Evolutionary conservation across 768 basidiomycete genomes (phyloP).

Genomic region (Tricholoma flavovirens): DNA sequence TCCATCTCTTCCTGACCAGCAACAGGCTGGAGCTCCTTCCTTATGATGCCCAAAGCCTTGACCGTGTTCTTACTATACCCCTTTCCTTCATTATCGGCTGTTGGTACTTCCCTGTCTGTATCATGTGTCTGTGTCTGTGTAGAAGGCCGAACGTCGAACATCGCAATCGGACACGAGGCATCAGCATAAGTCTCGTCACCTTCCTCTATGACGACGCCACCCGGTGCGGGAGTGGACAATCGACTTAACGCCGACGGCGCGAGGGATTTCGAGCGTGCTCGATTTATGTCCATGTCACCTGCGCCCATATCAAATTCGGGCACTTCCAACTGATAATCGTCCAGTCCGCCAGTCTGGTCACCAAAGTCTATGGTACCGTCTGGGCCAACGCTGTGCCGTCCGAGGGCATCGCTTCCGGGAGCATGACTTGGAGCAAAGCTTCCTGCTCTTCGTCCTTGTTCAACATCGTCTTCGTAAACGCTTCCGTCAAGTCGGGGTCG

Average conservation of each 20-base stretch:
- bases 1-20: conserved; percentile 43
- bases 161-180: conserved; percentile 69
- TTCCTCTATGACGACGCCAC: conserved; percentile 45
- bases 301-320: conserved; percentile 40
- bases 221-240: conserved; percentile 61
- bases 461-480: conserved; percentile 57
- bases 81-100: conserved; percentile 49
- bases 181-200: conserved; percentile 66
- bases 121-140: conserved; percentile 44
- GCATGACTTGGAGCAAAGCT: conserved; percentile 58
- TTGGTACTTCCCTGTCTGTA: conserved; percentile 35
- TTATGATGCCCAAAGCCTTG: conserved; percentile 72
- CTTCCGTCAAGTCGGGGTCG: conserved; percentile 49
- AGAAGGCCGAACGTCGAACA: conserved; percentile 61
- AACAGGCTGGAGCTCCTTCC: conserved; percentile 60
- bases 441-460: conserved; percentile 62
- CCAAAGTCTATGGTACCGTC: conserved; percentile 58
- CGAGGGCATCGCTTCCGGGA: conserved; percentile 51
- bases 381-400: conserved; percentile 48
- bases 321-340: conserved; percentile 71
- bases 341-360: conserved; percentile 47
- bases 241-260: conserved; percentile 55
- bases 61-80: conserved; percentile 88
- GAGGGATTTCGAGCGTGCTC: conserved; percentile 40
- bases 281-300: conserved; percentile 28